Conservation (phyloP, 139 green algal genomes). For the Coelastrella sp. region DNA sequence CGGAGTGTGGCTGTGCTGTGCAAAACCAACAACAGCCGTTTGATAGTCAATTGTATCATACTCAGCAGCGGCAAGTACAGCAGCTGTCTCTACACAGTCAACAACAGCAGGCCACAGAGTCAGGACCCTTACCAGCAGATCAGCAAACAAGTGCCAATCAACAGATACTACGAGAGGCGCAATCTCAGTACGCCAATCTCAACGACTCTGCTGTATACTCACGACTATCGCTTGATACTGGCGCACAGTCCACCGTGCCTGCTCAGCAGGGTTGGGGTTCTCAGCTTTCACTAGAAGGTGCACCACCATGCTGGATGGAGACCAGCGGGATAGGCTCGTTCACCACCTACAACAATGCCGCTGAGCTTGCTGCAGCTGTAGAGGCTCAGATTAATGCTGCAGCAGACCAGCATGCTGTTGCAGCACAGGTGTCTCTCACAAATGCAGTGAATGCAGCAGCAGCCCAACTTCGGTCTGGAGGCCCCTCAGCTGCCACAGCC, state of each 20-base stretch:
- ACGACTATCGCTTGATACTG: no score
- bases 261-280: no score
- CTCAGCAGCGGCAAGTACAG: neutral
- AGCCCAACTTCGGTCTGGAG: constrained; percentile 6
- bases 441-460: constrained; percentile 17
- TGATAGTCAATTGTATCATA: neutral
- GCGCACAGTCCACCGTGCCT: no score
- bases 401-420: neutral
- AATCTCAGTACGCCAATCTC: no score
- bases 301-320: no score
- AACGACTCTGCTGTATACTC: no score
- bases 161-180: no score
- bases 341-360: constrained; percentile 9
- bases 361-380: neutral
- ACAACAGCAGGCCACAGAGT: neutral
- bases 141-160: neutral
- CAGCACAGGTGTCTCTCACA: neutral
- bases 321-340: neutral
- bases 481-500: neutral
- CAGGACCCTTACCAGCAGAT: neutral
- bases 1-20: no score
- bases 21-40: neutral
- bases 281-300: no score
- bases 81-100: neutral
- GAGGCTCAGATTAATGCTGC: constrained; percentile 31